Evolutionary conservation across 23 red algal species (phyloP), one percentile per base, ranked within the genome.

Genomic region (Agarophyton chilense): DNA sequence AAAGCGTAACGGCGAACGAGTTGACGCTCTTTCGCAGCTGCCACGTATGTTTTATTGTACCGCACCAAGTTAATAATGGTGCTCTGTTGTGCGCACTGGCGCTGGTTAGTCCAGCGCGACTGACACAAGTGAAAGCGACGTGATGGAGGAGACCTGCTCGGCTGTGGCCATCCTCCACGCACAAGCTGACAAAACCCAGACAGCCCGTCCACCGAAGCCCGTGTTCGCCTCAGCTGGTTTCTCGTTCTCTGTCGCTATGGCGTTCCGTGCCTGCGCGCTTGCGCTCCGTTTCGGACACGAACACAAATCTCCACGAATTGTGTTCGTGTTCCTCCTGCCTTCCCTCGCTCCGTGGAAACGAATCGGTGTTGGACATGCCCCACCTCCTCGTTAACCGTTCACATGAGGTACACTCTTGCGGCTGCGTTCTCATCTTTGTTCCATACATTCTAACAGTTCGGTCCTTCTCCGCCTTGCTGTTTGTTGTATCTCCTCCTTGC

Each of bases 71-170:
- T 55, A 55, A n/a, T 55, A 19, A n/a, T 55, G 52, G 52, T 14
- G 60, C 17, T 35, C 17, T 35, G 10, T 65, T 47, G 44, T 47
- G n/a, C n/a, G 22, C 10, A 29, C 29, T 36, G 29, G 35, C 17
- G 2, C 32, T 65, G 16, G 8, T 55, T 55, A 55, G 19, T 55
- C 60, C 60, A 65, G 25, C 31, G 31, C 60, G 31, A 65, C 60
- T 65, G 60, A 65, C 60, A 65, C 60, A 65, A 65, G 28, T 31
- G 60, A 65, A 26, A 65, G 60, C 60, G 60, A 24, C 60, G 60
- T 36, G 60, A 65, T 36, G 35, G 8, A 25, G 9, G 17, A 26
- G 60, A 65, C 16, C 31, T 65, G 60, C 35, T 29, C 35, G 14
- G 5, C 35, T 65, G 33, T 29, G 32, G 1, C 13, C 31, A 29